These are phyloP conservation scores for Cyclotella atomus DNA, from an alignment of 108 stramenopile genomes.

Conservation along the genomic window DNA sequence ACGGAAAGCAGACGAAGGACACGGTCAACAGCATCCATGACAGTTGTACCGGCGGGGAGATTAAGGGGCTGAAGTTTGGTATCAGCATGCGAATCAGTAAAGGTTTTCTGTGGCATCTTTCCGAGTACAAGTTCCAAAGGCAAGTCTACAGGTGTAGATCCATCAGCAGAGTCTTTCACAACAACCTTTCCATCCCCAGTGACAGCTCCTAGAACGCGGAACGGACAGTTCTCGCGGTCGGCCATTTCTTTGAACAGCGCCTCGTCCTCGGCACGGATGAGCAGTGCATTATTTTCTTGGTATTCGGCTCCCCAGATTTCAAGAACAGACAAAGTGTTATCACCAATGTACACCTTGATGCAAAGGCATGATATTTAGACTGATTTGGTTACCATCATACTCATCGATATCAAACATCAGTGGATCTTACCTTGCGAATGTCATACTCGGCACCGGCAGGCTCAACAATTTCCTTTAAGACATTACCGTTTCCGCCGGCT, in stretches of 20 bases:
- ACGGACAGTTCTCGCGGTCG: slow-evolving; percentile 94
- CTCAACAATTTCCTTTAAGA: slow-evolving; percentile 99
- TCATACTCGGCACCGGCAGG: slow-evolving; percentile 96
- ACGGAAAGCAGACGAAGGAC: slow-evolving; percentile 95
- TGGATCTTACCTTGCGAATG: slow-evolving; percentile 84
- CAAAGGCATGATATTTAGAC: background rate
- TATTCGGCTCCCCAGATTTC: slow-evolving; percentile 99
- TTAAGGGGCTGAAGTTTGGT: slow-evolving; percentile 63
- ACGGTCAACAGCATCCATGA: slow-evolving; percentile 76
- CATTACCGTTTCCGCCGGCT: slow-evolving; percentile 99
- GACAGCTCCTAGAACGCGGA: slow-evolving; percentile 89
- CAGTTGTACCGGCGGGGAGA: slow-evolving; percentile 78
- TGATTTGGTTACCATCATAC: background rate
- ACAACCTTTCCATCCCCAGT: slow-evolving; percentile 93
- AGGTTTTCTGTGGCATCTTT: slow-evolving; percentile 99
- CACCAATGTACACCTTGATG: slow-evolving; percentile 82
- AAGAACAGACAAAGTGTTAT: slow-evolving; percentile 93
- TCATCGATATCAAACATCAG: background rate
- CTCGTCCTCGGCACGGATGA: slow-evolving; percentile 78
- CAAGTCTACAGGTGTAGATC: slow-evolving; percentile 95
- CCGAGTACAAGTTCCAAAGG: slow-evolving; percentile 96
- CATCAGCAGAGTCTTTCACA: slow-evolving; percentile 90
- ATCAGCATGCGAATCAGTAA: slow-evolving; percentile 71
- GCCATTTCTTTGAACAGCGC: slow-evolving; percentile 88
- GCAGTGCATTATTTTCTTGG: slow-evolving; percentile 98